Evolutionary conservation across 2,329 filamentous ascomycete species (phyloP).

Genomic region (Aspergillus sp.): DNA sequence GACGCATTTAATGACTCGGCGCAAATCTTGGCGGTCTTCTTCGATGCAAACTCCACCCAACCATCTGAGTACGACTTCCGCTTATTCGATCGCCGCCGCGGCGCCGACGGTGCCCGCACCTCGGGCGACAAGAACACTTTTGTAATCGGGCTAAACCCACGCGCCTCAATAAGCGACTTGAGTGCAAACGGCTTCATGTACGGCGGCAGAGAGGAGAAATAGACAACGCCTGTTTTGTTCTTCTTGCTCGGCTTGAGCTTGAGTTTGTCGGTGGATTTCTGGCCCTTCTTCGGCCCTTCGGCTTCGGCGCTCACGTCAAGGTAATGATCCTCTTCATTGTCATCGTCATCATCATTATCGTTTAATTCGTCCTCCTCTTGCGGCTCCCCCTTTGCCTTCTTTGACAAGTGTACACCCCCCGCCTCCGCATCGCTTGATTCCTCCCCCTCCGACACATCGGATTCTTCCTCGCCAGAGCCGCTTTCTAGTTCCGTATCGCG

Average conservation of each 20-base stretch:
- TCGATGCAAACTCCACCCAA: constrained; percentile 49
- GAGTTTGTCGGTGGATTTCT: constrained; percentile 15
- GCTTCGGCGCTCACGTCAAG: constrained; percentile 14
- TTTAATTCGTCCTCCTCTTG: background rate
- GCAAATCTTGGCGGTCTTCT: constrained; percentile 46
- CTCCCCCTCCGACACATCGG: constrained; percentile 14
- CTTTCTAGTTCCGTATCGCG: constrained; percentile 39
- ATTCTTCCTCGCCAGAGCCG: constrained; percentile 16
- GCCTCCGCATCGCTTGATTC: constrained; percentile 16
- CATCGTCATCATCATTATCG: constrained; percentile 12
- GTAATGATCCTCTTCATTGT: constrained; percentile 16
- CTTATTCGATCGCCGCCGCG: constrained; percentile 36
- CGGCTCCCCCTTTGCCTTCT: constrained; percentile 2
- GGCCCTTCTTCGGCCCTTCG: constrained; percentile 12
- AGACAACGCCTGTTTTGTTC: constrained; percentile 45
- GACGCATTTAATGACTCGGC: constrained; percentile 48
- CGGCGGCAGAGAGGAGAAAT: constrained; percentile 47
- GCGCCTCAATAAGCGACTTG: constrained; percentile 42
- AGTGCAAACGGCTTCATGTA: constrained; percentile 50
- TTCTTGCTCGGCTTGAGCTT: constrained; percentile 30
- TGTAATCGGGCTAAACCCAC: constrained; percentile 44
- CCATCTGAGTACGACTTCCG: constrained; percentile 47
- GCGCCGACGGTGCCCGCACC: constrained; percentile 24
- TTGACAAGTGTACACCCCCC: constrained; percentile 11
- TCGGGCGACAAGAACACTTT: constrained; percentile 46